These are phyloP conservation scores for Elaphomyces granulatus DNA, from an alignment of 495 filamentous ascomycete species.

Conservation along the genomic window DNA sequence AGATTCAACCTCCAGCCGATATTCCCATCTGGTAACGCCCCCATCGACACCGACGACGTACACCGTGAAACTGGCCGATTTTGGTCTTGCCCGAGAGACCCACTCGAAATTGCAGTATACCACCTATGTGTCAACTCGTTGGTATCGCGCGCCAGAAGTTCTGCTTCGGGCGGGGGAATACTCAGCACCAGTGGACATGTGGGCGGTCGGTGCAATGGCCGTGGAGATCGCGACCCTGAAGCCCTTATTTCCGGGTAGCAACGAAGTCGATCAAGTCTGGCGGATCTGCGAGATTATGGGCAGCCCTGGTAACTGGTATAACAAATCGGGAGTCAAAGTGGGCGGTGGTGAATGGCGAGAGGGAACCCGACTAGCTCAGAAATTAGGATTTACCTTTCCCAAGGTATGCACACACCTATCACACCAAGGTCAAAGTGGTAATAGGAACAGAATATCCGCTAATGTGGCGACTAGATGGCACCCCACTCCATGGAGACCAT, in stretches of 20 bases:
- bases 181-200: slow-evolving; percentile 96
- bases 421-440: too few relatives aligned
- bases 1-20: slow-evolving; percentile 64
- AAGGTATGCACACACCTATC: slow-evolving; percentile 40
- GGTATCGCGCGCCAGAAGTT: slow-evolving; percentile 97
- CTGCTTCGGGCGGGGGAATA: slow-evolving; percentile 91
- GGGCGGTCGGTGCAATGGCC: slow-evolving; percentile 98
- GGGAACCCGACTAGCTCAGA: slow-evolving; percentile 79
- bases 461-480: slow-evolving; percentile 82
- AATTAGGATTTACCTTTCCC: slow-evolving; percentile 96
- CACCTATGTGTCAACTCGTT: slow-evolving; percentile 95
- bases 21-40: slow-evolving; percentile 85
- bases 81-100: slow-evolving; percentile 93
- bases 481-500: slow-evolving; percentile 95
- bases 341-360: slow-evolving; percentile 98
- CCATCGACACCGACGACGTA: slow-evolving; percentile 87
- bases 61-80: slow-evolving; percentile 98
- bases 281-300: slow-evolving; percentile 99
- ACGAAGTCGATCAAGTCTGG: slow-evolving; percentile 99
- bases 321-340: slow-evolving; percentile 69
- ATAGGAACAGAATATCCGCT: too few relatives aligned
- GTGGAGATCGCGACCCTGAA: slow-evolving; percentile 97
- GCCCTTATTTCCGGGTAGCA: slow-evolving; percentile 91
- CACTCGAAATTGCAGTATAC: slow-evolving; percentile 94
- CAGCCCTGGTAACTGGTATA: slow-evolving; percentile 96